Conservation (phyloP, 257 asterid genomes). For the Prunella vulgaris region DNA sequence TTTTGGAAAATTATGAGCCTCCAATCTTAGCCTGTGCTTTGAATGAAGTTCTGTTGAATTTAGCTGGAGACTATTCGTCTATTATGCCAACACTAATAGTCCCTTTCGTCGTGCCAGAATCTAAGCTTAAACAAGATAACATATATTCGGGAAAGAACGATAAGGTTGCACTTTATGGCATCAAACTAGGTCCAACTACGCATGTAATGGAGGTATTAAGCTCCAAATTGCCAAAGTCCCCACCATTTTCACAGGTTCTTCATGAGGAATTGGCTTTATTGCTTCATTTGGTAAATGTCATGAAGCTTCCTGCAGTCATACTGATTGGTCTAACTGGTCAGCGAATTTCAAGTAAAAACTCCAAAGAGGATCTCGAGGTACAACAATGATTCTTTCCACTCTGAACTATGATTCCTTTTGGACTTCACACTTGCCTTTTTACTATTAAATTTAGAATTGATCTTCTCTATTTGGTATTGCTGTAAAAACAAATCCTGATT, state of each 20-base stretch:
- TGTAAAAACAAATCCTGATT: not conserved
- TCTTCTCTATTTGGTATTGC: not conserved
- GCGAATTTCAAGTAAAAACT: slow-evolving; percentile 23
- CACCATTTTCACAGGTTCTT: slow-evolving; percentile 45
- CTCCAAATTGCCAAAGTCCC: slow-evolving; percentile 43
- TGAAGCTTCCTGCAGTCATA: slow-evolving; percentile 55
- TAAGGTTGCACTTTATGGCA: slow-evolving; percentile 48
- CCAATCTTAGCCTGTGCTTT: slow-evolving; percentile 75
- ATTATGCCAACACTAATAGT: slow-evolving; percentile 48
- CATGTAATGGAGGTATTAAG: slow-evolving; percentile 35
- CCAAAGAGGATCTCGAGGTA: slow-evolving; percentile 60
- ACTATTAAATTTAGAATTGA: not conserved
- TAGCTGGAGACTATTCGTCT: slow-evolving; percentile 44
- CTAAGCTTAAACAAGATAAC: slow-evolving; percentile 55
- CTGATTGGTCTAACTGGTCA: slow-evolving; percentile 50
- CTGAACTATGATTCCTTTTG: not conserved
- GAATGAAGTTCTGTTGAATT: slow-evolving; percentile 57
- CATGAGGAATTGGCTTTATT: slow-evolving; percentile 61
- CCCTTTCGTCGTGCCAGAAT: slow-evolving; percentile 57
- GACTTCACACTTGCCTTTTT: not conserved
- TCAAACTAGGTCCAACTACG: slow-evolving; percentile 51
- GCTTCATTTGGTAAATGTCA: slow-evolving; percentile 57
- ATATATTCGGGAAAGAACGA: slow-evolving; percentile 28
- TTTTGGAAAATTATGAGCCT: slow-evolving; percentile 55
- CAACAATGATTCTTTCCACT: slow-evolving; percentile 11